Conservation (phyloP, 345 rosid species). For the Carallia pectinifolia region DNA sequence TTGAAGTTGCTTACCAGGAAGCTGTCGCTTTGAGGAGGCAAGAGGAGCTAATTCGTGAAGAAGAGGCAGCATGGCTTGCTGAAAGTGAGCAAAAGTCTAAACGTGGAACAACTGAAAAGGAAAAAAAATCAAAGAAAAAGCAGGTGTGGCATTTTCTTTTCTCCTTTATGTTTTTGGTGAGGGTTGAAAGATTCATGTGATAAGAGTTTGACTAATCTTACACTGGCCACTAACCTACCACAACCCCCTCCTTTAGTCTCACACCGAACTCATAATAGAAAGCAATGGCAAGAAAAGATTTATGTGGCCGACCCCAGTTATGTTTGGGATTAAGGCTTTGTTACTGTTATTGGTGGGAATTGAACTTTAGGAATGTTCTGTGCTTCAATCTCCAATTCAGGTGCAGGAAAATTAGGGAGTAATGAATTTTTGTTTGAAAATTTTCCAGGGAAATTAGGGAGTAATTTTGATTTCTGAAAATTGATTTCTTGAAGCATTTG, state of each 20-base stretch:
- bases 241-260: no score
- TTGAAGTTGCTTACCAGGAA: conserved; percentile 92
- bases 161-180: background rate
- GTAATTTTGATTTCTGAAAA: background rate
- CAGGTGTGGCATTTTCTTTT: conserved; percentile 42
- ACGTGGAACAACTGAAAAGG: conserved; percentile 64
- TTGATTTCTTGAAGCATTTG: background rate
- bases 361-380: background rate
- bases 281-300: no score
- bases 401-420: background rate
- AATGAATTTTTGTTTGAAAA: background rate
- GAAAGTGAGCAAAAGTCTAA: conserved; percentile 80
- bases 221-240: no score
- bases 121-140: conserved; percentile 89
- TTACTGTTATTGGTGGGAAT: background rate
- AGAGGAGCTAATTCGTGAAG: conserved; percentile 95
- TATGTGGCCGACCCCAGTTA: no score
- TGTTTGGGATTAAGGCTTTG: no score
- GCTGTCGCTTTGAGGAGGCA: conserved; percentile 89
- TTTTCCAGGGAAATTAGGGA: no score
- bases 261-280: no score
- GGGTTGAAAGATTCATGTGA: background rate
- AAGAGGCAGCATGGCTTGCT: conserved; percentile 82
- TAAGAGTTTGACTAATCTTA: background rate
- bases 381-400: background rate